These are phyloP conservation scores for Oenanthe sinensis DNA, from an alignment of 129 eudicot genomes.

Conservation along the genomic window DNA sequence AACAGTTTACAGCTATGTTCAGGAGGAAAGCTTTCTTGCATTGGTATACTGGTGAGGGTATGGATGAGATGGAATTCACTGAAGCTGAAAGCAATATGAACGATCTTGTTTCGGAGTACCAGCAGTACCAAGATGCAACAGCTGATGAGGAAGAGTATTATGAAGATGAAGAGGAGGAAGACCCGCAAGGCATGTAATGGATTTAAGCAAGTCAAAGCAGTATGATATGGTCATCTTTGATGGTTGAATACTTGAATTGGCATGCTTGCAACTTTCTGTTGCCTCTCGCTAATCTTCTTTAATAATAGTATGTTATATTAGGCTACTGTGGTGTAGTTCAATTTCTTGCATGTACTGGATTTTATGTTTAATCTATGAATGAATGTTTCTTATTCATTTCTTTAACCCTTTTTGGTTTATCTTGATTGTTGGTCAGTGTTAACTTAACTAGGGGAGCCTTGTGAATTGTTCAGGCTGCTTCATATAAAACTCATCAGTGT, in stretches of 20 bases:
- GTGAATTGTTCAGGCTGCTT: neutral
- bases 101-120: constrained; percentile 5
- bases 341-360: neutral
- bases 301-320: constrained; percentile 1
- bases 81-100: constrained; percentile 10
- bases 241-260: neutral
- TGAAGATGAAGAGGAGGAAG: constrained; percentile 4
- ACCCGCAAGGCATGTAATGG: neutral
- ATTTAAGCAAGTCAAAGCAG: neutral
- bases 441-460: neutral
- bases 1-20: constrained; percentile 13
- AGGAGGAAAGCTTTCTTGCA: constrained; percentile 15
- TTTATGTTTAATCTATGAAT: neutral
- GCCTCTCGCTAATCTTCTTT: neutral
- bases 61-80: constrained; percentile 10
- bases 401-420: neutral
- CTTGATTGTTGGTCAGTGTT: neutral
- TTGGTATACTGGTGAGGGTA: constrained; percentile 7
- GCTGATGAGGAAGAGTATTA: constrained; percentile 1
- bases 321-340: neutral
- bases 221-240: neutral
- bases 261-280: neutral
- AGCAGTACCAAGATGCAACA: constrained; percentile 10
- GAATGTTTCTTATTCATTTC: neutral
- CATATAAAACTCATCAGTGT: too few relatives aligned